These are phyloP conservation scores for Dioscorea zingiberensis DNA, from an alignment of 106 monocot genomes.

Conservation along the genomic window DNA sequence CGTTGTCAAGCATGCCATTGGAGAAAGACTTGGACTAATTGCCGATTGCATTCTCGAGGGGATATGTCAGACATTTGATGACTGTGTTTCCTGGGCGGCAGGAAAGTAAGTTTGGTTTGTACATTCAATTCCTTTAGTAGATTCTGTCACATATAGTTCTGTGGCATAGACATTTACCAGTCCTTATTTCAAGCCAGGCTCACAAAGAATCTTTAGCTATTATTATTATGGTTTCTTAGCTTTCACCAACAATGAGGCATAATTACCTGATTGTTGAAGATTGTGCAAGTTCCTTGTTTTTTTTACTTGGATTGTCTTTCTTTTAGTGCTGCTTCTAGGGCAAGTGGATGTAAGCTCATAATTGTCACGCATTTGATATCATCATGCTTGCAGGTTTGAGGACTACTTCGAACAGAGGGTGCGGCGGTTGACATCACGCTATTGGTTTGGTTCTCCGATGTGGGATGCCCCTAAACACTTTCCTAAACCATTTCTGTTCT, in stretches of 20 bases:
- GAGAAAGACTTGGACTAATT: no score
- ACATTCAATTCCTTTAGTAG: neutral
- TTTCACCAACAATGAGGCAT: no score
- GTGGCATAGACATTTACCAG: neutral
- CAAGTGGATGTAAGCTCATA: neutral
- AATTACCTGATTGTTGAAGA: no score
- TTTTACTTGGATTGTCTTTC: neutral
- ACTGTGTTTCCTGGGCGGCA: slow-evolving; percentile 84
- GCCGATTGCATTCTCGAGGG: slow-evolving; percentile 69
- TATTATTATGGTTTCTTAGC: neutral
- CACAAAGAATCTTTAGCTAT: neutral
- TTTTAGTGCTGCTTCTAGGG: no score
- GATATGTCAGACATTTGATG: slow-evolving; percentile 73
- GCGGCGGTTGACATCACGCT: slow-evolving; percentile 82
- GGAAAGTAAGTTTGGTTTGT: slow-evolving; percentile 38
- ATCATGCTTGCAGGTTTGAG: slow-evolving; percentile 94
- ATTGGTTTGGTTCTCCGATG: slow-evolving; percentile 69
- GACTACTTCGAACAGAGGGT: slow-evolving; percentile 86
- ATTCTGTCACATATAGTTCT: no score
- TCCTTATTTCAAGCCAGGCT: neutral
- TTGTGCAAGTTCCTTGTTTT: neutral
- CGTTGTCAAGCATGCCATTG: no score
- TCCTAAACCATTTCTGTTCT: slow-evolving; percentile 67
- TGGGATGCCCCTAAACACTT: slow-evolving; percentile 95
- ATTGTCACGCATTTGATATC: neutral